Evolutionary conservation across 768 basidiomycete genomes (phyloP), one percentile per base, ranked within the genome.

Genomic region (Suillus variegatus): DNA sequence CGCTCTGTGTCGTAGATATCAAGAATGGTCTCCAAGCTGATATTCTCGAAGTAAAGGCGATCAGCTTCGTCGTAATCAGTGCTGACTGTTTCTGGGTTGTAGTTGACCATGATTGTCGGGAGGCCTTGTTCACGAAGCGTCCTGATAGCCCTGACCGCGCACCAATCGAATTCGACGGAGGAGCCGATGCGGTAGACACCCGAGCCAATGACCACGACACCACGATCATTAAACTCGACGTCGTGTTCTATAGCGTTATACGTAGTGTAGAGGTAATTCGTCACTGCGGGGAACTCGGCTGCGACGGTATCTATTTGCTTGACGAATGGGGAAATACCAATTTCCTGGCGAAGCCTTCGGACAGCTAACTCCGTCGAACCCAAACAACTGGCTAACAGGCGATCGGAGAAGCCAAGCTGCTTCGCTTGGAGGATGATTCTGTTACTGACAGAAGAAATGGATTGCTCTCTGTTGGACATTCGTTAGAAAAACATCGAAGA

Each of bases 251-350:
- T 81, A n/a, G 92, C 97, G 72, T 97, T 98, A 82, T 99, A 99
- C 0, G 96, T 97, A 51, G 92, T 97, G 81, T 99, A 99, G 54
- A 99, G 89, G 78, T 99, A 99, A 82, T 99, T 99, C 63, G 97
- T 99, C 82, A 91, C 94, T 1, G 96, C 95, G 2, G 97, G 97
- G 86, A 98, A 99, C 74, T 99, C 96, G 36, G 97, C 97, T 13
- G 97, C 97, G 63, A 99, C 96, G 0, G 97, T 99, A 72, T 99
- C 97, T 76, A 98, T 99, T 75, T 99, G 97, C 83, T 99, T 99
- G 79, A 97, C 92, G 76, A 94, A 97, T 0, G 96, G 96, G 14
- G 84, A 83, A 71, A 99, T 91, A 41, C 85, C 86, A 56, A 79
- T 78, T 77, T 99, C 97, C 74, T 94, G 90, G 64, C 97, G 92